A percentile compares a stretch with the other conserved stretches of the same genome.
These are phyloP conservation scores for Puccinia novopanici DNA, from an alignment of 1,284 basidiomycete genomes.

Conservation along the genomic window DNA sequence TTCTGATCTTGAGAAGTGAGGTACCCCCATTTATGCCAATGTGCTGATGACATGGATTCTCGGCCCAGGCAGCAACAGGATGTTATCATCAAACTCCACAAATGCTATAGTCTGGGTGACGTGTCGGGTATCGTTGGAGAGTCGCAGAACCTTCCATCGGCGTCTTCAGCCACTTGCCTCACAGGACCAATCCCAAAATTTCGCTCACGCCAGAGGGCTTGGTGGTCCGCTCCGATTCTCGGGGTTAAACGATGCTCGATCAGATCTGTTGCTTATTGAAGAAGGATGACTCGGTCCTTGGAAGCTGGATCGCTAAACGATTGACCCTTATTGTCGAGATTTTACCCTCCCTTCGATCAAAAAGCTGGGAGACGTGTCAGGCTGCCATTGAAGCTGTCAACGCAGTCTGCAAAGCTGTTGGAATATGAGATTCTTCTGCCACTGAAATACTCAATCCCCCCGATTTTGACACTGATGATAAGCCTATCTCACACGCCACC, in stretches of 20 bases:
- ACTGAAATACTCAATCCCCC: conserved; percentile 45
- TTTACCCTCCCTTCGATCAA: conserved; percentile 81
- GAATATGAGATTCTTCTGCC: conserved; percentile 72
- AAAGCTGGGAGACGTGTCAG: conserved; percentile 79
- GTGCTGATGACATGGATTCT: conserved; percentile 21
- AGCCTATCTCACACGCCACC: conserved; percentile 53
- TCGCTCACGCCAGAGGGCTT: conserved; percentile 66
- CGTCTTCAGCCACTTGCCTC: conserved; percentile 63
- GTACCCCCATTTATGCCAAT: conserved; percentile 42
- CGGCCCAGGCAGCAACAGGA: no score
- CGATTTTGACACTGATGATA: not conserved
- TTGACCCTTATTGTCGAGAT: conserved; percentile 72
- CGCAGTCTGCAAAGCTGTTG: conserved; percentile 78
- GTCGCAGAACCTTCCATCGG: conserved; percentile 19
- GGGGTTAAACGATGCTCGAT: conserved; percentile 66
- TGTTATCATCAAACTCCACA: conserved; percentile 65
- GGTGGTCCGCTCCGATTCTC: conserved; percentile 71
- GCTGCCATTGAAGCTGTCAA: conserved; percentile 82
- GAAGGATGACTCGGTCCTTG: conserved; percentile 61
- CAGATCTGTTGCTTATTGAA: conserved; percentile 63
- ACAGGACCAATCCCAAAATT: conserved; percentile 64
- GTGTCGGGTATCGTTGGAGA: conserved; percentile 59
- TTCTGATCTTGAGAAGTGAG: conserved; percentile 47
- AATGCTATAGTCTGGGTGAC: conserved; percentile 68
- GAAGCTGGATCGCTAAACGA: conserved; percentile 71